These are phyloP conservation scores for Coprinopsis sp. DNA, from an alignment of 768 basidiomycete species.

Conservation along the genomic window DNA sequence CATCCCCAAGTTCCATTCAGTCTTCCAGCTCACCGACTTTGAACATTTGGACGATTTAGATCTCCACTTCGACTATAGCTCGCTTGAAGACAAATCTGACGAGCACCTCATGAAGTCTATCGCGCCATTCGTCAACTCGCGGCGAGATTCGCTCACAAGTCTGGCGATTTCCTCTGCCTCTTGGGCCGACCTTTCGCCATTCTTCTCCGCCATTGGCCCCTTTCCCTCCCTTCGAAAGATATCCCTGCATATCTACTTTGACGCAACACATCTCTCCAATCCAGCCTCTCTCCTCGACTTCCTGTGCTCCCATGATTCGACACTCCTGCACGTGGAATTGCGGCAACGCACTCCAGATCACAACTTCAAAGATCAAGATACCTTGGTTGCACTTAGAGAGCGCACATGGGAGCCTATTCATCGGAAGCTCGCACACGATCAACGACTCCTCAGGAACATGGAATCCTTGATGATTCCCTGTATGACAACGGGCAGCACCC, in stretches of 20 bases:
- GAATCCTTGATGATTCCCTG: slow-evolving; percentile 1
- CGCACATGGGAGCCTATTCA: slow-evolving; percentile 2
- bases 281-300: slow-evolving; percentile 18
- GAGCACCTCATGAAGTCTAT: slow-evolving; percentile 20
- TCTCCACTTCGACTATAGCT: slow-evolving; percentile 30
- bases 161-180: slow-evolving; percentile 32
- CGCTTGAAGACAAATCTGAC: neutral
- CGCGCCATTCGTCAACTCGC: slow-evolving; percentile 28
- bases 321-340: slow-evolving; percentile 21
- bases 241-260: slow-evolving; percentile 18
- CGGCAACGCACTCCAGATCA: slow-evolving; percentile 7
- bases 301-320: slow-evolving; percentile 16
- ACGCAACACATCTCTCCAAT: slow-evolving; percentile 20
- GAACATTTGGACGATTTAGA: slow-evolving; percentile 28
- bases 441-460: neutral
- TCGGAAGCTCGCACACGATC: neutral
- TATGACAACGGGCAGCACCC: neutral
- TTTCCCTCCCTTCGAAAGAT: slow-evolving; percentile 24
- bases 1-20: slow-evolving; percentile 26
- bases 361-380: neutral
- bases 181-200: slow-evolving; percentile 26
- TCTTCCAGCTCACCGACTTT: slow-evolving; percentile 26
- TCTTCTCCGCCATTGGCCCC: slow-evolving; percentile 25
- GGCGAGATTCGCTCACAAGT: slow-evolving; percentile 21
- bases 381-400: neutral